Evolutionary conservation across 441 rosid species (phyloP), one percentile per base, ranked within the genome.

Genomic region (Biscutella laevigata): DNA sequence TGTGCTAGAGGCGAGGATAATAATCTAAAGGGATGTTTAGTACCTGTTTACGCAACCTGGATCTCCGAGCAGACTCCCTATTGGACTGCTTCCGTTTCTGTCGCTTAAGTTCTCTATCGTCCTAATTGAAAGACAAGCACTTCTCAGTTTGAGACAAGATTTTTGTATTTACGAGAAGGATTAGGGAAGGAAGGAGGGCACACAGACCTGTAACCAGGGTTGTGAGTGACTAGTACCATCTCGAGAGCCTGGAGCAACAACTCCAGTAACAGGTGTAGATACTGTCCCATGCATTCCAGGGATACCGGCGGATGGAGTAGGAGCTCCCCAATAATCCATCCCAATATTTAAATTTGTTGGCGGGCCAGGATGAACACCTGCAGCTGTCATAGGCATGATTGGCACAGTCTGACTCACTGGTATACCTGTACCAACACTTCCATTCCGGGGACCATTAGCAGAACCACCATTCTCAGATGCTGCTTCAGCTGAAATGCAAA

Each of bases 11-110:
- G 13, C 47, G 10, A 38, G 11, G 24, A 16, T 38, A 8, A 38
- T 16, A 4, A 27, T 53, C 43, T 24, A 11, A 53, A 22, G 27
- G 12, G 5, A 21, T 52, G 30, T 69, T 43, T n/a, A 11, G n/a
- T 44, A 91, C 96, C 91, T 88, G 96, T 69, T 92, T 92, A 46
- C 98, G 96, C 77, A 92, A 70, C 64, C 98, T 77, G 47, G 98
- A 92, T 40, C 94, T 77, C 12, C 95, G 86, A 62, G 98, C 98
- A 57, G 96, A 88, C 64, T 88, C 98, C 57, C 96, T 77, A 71
- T 92, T 92, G 36, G 98, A 92, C 67, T 88, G 89, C 70, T 92
- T 92, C 56, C 95, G 78, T 79, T 76, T 82, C 67, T 86, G 96
- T 62, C 89, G 73, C 80, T 86, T 89, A 56, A 82, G 62, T 67